These are phyloP conservation scores for Russula griseocarnosa DNA, from an alignment of 768 basidiomycete genomes.

Conservation along the genomic window DNA sequence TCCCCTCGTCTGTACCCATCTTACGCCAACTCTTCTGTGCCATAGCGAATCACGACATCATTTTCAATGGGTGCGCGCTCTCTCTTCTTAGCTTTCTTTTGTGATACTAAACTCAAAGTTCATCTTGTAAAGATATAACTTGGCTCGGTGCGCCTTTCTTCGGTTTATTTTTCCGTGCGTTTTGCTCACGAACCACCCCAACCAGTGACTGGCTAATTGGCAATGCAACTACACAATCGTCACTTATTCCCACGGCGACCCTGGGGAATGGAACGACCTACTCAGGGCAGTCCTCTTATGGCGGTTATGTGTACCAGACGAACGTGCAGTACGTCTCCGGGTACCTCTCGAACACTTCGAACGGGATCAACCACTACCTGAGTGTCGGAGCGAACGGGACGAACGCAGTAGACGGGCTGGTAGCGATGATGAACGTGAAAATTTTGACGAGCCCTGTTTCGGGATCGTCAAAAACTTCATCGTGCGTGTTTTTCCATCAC, in stretches of 20 bases:
- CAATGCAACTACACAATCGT: constrained; percentile 58
- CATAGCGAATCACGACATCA: constrained; percentile 63
- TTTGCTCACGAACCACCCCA: background rate
- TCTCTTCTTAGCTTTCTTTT: constrained; percentile 8
- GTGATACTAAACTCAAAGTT: constrained; percentile 11
- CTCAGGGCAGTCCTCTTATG: constrained; percentile 58
- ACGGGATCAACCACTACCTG: constrained; percentile 63
- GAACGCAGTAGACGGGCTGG: constrained; percentile 77
- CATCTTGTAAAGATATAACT: constrained; percentile 52
- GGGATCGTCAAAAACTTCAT: constrained; percentile 10
- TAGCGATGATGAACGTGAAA: constrained; percentile 71
- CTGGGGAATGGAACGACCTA: constrained; percentile 60
- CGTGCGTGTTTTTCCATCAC: constrained; percentile 26
- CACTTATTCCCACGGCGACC: constrained; percentile 41
- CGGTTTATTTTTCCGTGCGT: background rate
- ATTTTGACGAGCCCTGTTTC: constrained; percentile 45
- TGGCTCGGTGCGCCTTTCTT: constrained; percentile 54
- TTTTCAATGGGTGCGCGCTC: constrained; percentile 55
- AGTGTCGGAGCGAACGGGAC: constrained; percentile 48
- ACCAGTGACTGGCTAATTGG: constrained; percentile 81
- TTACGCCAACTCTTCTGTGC: background rate
- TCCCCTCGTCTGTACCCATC: background rate
- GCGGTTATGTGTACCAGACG: constrained; percentile 71
- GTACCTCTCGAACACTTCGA: constrained; percentile 62
- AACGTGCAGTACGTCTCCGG: constrained; percentile 65